Conservation (phyloP, 2,329 filamentous ascomycete species). For the Penicillium sp. region DNA sequence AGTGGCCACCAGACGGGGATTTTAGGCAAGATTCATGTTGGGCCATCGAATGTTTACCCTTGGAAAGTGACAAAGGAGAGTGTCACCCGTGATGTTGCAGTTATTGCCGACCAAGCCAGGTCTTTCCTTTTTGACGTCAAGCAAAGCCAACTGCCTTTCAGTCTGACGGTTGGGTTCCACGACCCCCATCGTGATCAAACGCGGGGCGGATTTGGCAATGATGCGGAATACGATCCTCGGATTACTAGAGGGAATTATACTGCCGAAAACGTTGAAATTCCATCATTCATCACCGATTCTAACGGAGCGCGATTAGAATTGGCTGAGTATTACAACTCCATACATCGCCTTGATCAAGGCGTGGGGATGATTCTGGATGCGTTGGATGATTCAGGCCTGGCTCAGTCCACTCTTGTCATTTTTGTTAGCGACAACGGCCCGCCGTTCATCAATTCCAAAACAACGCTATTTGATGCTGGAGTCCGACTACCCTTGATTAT, state of each 20-base stretch:
- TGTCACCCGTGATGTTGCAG: constrained; percentile 45
- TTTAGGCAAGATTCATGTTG: constrained; percentile 52
- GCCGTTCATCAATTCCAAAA: constrained; percentile 55
- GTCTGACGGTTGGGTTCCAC: constrained; percentile 48
- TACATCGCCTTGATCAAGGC: constrained; percentile 46
- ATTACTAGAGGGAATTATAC: constrained; percentile 26
- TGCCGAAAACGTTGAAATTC: constrained; percentile 41
- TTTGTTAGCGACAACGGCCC: constrained; percentile 53
- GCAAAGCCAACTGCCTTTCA: constrained; percentile 38
- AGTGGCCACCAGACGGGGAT: constrained; percentile 50
- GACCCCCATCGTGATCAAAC: constrained; percentile 50
- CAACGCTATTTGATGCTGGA: constrained; percentile 52
- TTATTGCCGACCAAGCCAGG: constrained; percentile 40
- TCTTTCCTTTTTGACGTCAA: constrained; percentile 41
- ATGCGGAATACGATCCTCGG: constrained; percentile 29
- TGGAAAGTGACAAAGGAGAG: constrained; percentile 47
- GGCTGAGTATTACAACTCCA: constrained; percentile 44
- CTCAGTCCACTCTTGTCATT: constrained; percentile 42
- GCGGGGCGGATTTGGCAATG: constrained; percentile 48
- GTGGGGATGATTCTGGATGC: constrained; percentile 42
- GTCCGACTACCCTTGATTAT: constrained; percentile 47
- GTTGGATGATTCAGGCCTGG: constrained; percentile 33
- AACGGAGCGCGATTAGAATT: constrained; percentile 46
- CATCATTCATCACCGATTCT: constrained; percentile 43
- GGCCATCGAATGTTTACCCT: constrained; percentile 41